Conservation (phyloP, 495 filamentous ascomycete genomes). For the Elaphomyces granulatus region DNA sequence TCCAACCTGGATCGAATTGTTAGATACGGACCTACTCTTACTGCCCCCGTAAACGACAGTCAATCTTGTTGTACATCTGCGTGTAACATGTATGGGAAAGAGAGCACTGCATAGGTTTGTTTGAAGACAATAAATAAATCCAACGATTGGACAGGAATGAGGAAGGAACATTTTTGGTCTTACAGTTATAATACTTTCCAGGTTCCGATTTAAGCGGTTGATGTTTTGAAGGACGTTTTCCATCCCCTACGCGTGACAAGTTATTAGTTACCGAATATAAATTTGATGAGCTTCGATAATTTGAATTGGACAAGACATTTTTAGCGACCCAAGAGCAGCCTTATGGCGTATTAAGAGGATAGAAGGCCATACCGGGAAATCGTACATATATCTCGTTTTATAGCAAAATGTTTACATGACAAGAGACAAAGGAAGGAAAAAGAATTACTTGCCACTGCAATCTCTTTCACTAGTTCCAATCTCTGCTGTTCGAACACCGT, state of each 20-base stretch:
- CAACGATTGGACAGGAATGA: background rate
- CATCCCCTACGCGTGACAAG: conserved; percentile 62
- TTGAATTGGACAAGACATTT: background rate
- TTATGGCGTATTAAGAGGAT: background rate
- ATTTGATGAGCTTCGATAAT: background rate
- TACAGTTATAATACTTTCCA: conserved; percentile 88
- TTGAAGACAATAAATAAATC: too few relatives aligned
- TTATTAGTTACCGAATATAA: too few relatives aligned
- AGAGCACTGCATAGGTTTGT: too few relatives aligned
- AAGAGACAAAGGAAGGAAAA: conserved; percentile 1
- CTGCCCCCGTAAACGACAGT: too few relatives aligned
- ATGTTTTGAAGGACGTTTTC: conserved; percentile 92
- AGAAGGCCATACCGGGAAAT: background rate
- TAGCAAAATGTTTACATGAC: background rate
- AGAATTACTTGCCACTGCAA: conserved; percentile 48
- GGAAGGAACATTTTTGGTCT: conserved; percentile 17
- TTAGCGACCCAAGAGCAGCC: background rate
- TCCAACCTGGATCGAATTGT: conserved; percentile 72
- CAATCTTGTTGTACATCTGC: too few relatives aligned
- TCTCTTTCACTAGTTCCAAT: conserved; percentile 59
- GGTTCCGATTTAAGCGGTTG: conserved; percentile 81
- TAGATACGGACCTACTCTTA: too few relatives aligned
- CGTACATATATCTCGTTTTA: too few relatives aligned
- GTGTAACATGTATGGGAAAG: too few relatives aligned
- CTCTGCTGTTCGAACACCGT: conserved; percentile 66